Percentiles rank a stretch among this genome's conserved stretches.
These are phyloP conservation scores for Suillus subluteus DNA, from an alignment of 768 basidiomycete genomes.

Conservation along the genomic window DNA sequence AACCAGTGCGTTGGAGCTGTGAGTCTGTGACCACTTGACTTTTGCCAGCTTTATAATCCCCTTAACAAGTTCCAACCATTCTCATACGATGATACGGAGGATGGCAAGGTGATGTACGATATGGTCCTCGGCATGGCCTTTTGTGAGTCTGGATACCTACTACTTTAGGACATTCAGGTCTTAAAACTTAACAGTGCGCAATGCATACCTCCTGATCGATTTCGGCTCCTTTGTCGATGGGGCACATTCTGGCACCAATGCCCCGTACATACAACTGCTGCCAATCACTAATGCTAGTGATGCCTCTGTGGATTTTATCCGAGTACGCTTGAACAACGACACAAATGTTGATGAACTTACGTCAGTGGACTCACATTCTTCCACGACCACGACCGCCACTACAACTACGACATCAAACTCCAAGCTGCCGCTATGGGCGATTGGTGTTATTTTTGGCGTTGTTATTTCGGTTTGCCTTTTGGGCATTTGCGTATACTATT, in stretches of 20 bases:
- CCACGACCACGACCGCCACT: slow-evolving; percentile 34
- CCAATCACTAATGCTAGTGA: slow-evolving; percentile 53
- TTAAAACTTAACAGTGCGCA: slow-evolving; percentile 51
- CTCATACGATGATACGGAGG: slow-evolving; percentile 45
- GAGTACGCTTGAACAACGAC: slow-evolving; percentile 14
- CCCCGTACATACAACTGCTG: slow-evolving; percentile 67
- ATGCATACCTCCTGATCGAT: slow-evolving; percentile 64
- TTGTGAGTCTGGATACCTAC: slow-evolving; percentile 43
- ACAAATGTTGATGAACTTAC: slow-evolving; percentile 23
- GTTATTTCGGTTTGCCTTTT: slow-evolving; percentile 16
- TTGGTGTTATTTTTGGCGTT: slow-evolving; percentile 21
- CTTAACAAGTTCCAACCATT: slow-evolving; percentile 67
- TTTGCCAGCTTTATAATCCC: slow-evolving; percentile 2
- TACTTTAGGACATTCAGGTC: slow-evolving; percentile 2
- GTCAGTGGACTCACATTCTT: slow-evolving; percentile 14
- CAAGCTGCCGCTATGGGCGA: slow-evolving; percentile 12
- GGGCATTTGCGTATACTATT: slow-evolving; percentile 9
- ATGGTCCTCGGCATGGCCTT: slow-evolving; percentile 77
- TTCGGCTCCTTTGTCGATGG: slow-evolving; percentile 64
- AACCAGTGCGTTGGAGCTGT: slow-evolving; percentile 49
- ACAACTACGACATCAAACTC: slow-evolving; percentile 32
- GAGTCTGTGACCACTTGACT: slow-evolving; percentile 20
- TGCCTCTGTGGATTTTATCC: slow-evolving; percentile 31
- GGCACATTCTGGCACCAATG: slow-evolving; percentile 36
- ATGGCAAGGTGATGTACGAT: slow-evolving; percentile 43